Evolutionary conservation across 2,329 filamentous ascomycete species (phyloP).

Genomic region (Colletotrichum australisinense): DNA sequence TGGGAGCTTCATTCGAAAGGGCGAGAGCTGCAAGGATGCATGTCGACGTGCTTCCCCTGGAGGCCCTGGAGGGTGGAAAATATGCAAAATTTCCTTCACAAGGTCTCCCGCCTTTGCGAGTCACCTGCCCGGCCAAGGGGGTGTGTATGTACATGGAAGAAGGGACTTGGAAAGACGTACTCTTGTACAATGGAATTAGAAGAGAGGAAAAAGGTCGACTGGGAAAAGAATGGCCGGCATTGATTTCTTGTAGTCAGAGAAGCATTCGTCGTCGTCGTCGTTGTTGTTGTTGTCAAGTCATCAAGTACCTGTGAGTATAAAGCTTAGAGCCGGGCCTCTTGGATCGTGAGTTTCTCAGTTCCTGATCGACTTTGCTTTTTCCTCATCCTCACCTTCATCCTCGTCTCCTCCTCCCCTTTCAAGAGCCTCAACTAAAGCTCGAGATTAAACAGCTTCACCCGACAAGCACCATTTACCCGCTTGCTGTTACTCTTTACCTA

Average conservation of each 20-base stretch:
- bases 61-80: constrained; percentile 14
- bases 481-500: not conserved
- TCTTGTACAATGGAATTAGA: not conserved
- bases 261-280: not conserved
- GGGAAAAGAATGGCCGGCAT: constrained; percentile 17
- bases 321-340: constrained; percentile 17
- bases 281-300: not conserved
- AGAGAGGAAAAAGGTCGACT: not conserved
- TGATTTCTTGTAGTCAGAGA: not conserved
- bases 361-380: constrained; percentile 23
- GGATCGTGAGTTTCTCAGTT: constrained; percentile 19
- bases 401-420: not conserved
- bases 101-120: constrained; percentile 17
- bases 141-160: not conserved
- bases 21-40: constrained; percentile 30
- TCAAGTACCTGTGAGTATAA: constrained; percentile 19
- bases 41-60: constrained; percentile 18
- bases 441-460: not conserved
- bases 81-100: constrained; percentile 5
- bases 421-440: constrained; percentile 3
- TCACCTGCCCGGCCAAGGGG: constrained; percentile 24
- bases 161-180: not conserved
- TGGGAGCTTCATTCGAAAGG: constrained; percentile 17
- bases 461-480: not conserved
- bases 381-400: not conserved